Base-by-base conservation (phyloP, 164 flowering plant species). In the Aristolochia californica region DNA sequence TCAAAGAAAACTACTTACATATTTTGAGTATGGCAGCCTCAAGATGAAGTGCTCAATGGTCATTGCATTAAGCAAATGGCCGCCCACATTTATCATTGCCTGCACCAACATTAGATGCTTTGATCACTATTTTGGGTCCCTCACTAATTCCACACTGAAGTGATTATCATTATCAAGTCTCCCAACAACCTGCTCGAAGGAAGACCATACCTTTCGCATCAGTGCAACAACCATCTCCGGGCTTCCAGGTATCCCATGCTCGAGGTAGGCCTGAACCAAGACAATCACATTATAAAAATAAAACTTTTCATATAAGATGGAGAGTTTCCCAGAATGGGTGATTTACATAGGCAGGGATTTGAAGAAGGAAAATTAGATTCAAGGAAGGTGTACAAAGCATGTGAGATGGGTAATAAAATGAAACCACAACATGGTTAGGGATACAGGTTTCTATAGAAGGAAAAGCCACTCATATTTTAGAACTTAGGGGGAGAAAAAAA, bases 31-130 rank as follows among this genome's bases (percentile, higher is more conserved):
- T 20, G 95, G 97, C 48, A 83, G 68, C 67, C 97, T 79, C 66
- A 90, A 74, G 65, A 90, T 87, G 81, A 90, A 90, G 77, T 87
- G 97, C 64, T 90, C 95, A 13, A 87, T 90, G 15, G 86, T 77
- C 65, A 85, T 76, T 62, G 93, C 87, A 75, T 73, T 85, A 57
- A 90, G 75, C 74, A 74, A 52, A 62, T 85, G 84, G 24, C 93
- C 93, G 16, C 88, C 83, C 0, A 90, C 85, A 65, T 75, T 87
- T 52, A 90, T 71, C 49, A 76, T 78, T 71, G 85, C 95, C 97
- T 90, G 85, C 53, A 17, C 40, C 23, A 62, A 14, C 38, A 47
- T 49, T 23, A 23, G 10, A 61, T 48, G 12, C 25, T 48, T 50
- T 51, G 40, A 53, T 24, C 38, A n/a, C 0, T 21, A 56, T 13